Conservation (phyloP, 2,329 filamentous ascomycete species). For the Gremmenia infestans region DNA sequence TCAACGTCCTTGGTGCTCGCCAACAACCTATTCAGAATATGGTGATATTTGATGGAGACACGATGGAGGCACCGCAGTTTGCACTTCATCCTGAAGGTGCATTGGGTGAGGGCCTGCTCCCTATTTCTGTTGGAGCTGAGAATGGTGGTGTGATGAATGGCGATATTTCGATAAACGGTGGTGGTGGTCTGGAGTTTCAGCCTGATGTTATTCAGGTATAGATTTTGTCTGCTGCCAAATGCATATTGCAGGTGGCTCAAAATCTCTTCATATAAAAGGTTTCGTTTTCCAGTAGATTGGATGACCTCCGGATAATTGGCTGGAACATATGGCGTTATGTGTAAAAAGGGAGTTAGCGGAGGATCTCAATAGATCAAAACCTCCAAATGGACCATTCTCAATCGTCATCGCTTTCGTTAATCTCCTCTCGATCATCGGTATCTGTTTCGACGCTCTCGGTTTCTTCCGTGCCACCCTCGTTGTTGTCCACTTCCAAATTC, state of each 20-base stretch:
- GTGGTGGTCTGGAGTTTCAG: slow-evolving; percentile 14
- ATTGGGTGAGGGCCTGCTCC: slow-evolving; percentile 47
- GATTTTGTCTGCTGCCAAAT: neutral
- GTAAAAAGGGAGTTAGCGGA: slow-evolving; percentile 1
- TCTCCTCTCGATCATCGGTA: slow-evolving; percentile 30
- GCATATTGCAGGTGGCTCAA: neutral
- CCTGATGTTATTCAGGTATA: slow-evolving; percentile 20
- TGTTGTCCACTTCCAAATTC: slow-evolving; percentile 24
- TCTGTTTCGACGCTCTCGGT: slow-evolving; percentile 30
- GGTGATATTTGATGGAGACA: slow-evolving; percentile 83
- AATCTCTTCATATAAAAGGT: neutral
- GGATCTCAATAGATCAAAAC: slow-evolving; percentile 1
- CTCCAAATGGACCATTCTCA: slow-evolving; percentile 2
- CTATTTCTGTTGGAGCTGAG: slow-evolving; percentile 22
- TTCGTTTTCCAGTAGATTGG: neutral
- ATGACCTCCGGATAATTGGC: neutral
- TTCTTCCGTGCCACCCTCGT: slow-evolving; percentile 27
- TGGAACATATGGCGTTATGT: slow-evolving; percentile 8
- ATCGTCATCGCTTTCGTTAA: slow-evolving; percentile 18
- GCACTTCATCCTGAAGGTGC: slow-evolving; percentile 67
- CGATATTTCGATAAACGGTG: slow-evolving; percentile 10
- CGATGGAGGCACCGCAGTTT: slow-evolving; percentile 73
- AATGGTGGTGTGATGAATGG: slow-evolving; percentile 18
- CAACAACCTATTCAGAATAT: slow-evolving; percentile 97
- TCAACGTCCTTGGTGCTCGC: slow-evolving; percentile 85